Evolutionary conservation across 129 eudicot genomes (phyloP).

Genomic region (Chrysanthemum makinoi): DNA sequence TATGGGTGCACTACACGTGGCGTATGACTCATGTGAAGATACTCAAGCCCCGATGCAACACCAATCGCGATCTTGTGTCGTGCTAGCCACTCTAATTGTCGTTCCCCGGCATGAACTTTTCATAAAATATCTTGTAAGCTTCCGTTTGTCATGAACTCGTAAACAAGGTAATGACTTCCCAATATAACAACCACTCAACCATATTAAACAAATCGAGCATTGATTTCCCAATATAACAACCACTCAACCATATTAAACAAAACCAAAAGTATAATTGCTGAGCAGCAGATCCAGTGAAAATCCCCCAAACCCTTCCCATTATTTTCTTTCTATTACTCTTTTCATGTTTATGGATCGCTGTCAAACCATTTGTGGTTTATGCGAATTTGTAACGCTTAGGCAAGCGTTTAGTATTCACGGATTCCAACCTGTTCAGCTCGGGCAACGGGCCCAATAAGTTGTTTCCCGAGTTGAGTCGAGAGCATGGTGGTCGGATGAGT

Average conservation of each 20-base stretch:
- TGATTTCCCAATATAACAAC: not conserved
- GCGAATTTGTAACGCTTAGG: constrained; percentile 65
- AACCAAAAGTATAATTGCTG: too few species aligned
- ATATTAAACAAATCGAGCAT: constrained; percentile 71
- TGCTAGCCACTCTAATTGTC: constrained; percentile 10
- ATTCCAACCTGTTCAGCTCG: constrained; percentile 35
- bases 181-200: too few species aligned
- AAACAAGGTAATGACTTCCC: too few species aligned
- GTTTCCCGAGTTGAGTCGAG: constrained; percentile 64
- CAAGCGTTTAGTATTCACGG: constrained; percentile 13
- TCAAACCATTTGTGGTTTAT: constrained; percentile 28
- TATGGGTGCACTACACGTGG: constrained; percentile 18
- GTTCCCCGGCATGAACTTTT: constrained; percentile 8
- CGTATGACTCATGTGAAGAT: constrained; percentile 16
- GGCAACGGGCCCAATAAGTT: constrained; percentile 50
- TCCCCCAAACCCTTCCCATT: too few species aligned
- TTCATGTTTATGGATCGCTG: constrained; percentile 16
- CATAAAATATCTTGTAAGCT: too few species aligned
- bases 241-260: too few species aligned
- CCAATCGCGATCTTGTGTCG: constrained; percentile 9
- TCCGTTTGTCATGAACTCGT: too few species aligned
- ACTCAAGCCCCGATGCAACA: constrained; percentile 18
- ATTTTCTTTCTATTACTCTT: constrained; percentile 32
- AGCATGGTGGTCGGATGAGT: constrained; percentile 48
- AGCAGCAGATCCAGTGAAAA: too few species aligned